These are phyloP conservation scores for Cyamopsis tetragonoloba DNA, from an alignment of 306 rosid species.

Conservation along the genomic window DNA sequence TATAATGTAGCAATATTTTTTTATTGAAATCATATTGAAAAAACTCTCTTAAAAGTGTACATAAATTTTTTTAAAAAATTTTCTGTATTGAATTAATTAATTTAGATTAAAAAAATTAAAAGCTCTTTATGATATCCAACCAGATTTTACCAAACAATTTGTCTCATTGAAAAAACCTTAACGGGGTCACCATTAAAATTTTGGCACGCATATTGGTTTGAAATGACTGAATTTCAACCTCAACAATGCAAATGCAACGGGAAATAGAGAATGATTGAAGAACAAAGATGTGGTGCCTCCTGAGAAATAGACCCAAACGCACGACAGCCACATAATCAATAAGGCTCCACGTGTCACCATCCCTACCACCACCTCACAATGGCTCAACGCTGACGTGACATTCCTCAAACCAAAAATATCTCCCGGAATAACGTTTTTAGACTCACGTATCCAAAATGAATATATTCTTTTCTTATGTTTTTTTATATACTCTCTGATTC, in stretches of 20 bases:
- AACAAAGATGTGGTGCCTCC: neutral
- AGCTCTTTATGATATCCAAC: neutral
- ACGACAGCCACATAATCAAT: conserved; percentile 25
- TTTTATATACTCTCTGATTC: no score
- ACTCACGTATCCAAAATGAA: neutral
- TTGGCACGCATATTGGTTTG: neutral
- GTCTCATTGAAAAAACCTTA: neutral
- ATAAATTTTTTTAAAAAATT: neutral
- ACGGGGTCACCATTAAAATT: neutral
- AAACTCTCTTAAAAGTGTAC: neutral
- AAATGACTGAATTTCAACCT: neutral
- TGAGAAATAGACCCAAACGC: neutral
- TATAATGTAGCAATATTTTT: no score
- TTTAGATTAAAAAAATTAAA: neutral
- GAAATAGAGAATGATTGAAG: neutral
- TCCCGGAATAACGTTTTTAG: neutral
- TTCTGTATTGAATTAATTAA: neutral
- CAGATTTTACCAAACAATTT: neutral
- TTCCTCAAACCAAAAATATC: conserved; percentile 30
- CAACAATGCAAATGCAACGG: neutral
- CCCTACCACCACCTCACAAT: conserved; percentile 23
- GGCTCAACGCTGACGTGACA: conserved; percentile 33
- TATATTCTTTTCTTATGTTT: neutral
- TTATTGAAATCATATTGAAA: neutral
- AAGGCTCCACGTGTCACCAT: conserved; percentile 34